A percentile compares a stretch with the other conserved stretches of the same genome.
Conservation (phyloP, 1,284 basidiomycete species). For the Bjerkandera adusta region DNA sequence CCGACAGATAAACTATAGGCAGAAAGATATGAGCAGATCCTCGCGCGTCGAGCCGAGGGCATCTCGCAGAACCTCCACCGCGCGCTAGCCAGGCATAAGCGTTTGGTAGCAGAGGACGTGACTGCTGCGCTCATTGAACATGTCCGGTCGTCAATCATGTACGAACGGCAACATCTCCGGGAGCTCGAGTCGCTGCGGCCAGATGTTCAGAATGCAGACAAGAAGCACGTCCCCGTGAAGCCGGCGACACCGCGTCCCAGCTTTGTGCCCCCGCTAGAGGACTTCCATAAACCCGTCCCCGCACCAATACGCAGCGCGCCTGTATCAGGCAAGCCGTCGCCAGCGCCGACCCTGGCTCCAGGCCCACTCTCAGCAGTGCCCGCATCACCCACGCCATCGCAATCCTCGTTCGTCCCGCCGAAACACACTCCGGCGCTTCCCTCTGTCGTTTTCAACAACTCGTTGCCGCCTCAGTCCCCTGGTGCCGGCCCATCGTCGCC, state of each 20-base stretch:
- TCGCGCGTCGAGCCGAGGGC: constrained; percentile 79
- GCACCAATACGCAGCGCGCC: constrained; percentile 20
- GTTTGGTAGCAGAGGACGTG: constrained; percentile 85
- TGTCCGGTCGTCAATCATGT: constrained; percentile 85
- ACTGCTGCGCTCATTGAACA: constrained; percentile 87
- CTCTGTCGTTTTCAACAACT: constrained; percentile 11
- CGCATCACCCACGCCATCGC: not conserved
- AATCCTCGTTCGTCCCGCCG: not conserved
- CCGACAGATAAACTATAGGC: constrained; percentile 56
- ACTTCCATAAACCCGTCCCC: constrained; percentile 43
- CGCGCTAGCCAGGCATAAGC: constrained; percentile 80
- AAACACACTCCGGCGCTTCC: constrained; percentile 6
- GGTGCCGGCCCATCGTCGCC: constrained; percentile 45
- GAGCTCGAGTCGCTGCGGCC: constrained; percentile 84
- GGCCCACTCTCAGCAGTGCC: constrained; percentile 4
- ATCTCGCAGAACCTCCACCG: constrained; percentile 90
- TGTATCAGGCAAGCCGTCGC: not conserved
- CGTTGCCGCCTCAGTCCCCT: constrained; percentile 45
- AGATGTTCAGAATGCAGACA: constrained; percentile 69
- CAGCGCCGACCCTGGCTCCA: not conserved
- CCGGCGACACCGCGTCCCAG: constrained; percentile 56
- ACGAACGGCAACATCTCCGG: constrained; percentile 82
- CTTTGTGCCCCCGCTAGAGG: constrained; percentile 62
- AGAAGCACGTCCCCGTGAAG: constrained; percentile 48
- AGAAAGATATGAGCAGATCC: constrained; percentile 80